Evolutionary conservation across 768 basidiomycete species (phyloP).

Genomic region (Panaeolus cyanescens): DNA sequence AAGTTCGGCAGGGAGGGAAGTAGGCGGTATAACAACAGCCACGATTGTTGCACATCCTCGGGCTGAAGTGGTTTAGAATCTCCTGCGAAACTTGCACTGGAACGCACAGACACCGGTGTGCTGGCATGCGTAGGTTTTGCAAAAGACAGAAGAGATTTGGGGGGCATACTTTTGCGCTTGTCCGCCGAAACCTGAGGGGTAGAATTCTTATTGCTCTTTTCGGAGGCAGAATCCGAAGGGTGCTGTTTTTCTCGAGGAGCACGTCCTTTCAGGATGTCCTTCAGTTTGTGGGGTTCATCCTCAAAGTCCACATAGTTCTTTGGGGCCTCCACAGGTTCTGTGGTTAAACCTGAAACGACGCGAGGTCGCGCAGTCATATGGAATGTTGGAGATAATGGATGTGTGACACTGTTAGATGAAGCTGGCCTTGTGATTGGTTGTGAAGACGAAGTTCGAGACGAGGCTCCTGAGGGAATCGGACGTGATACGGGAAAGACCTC

Average conservation of each 20-base stretch:
- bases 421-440: neutral
- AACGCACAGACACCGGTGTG: conserved; percentile 37
- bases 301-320: conserved; percentile 83
- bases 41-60: conserved; percentile 13
- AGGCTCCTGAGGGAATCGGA: neutral
- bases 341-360: conserved; percentile 71
- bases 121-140: conserved; percentile 44
- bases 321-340: conserved; percentile 73
- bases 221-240: conserved; percentile 21
- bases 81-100: neutral
- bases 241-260: conserved; percentile 39
- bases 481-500: neutral
- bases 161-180: conserved; percentile 31
- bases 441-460: neutral
- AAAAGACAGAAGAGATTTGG: conserved; percentile 47
- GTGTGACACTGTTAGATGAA: neutral
- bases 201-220: conserved; percentile 20
- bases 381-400: conserved; percentile 41
- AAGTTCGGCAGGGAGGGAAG: conserved; percentile 47
- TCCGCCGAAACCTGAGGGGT: conserved; percentile 22
- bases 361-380: conserved; percentile 56
- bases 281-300: conserved; percentile 76
- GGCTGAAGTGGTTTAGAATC: neutral
- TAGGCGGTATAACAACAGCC: conserved; percentile 42
- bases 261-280: conserved; percentile 66